Percentiles rank a stretch among this genome's conserved stretches.
These are phyloP conservation scores for Achaetomium macrosporum DNA, from an alignment of 2,329 filamentous ascomycete genomes.

Conservation along the genomic window DNA sequence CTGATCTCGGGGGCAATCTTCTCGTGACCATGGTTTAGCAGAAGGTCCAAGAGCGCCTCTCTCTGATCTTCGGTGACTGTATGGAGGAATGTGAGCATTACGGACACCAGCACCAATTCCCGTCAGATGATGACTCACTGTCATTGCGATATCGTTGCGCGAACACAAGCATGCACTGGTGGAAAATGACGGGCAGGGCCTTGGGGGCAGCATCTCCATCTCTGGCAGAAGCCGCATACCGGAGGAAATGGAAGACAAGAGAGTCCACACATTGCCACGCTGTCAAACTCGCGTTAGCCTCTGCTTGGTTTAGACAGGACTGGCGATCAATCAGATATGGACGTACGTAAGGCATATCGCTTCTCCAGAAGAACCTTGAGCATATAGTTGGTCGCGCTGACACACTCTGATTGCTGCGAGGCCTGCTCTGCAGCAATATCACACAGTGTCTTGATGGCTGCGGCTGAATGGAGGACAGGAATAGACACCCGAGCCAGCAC, in stretches of 20 bases:
- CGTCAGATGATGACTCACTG: constrained; percentile 32
- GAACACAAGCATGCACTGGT: constrained; percentile 87
- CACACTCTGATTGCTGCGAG: constrained; percentile 73
- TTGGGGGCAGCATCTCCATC: constrained; percentile 44
- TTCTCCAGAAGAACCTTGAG: constrained; percentile 92
- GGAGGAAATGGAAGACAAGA: constrained; percentile 92
- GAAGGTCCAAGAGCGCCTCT: constrained; percentile 81
- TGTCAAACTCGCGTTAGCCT: constrained; percentile 11
- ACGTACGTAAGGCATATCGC: constrained; percentile 74
- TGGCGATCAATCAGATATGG: neutral
- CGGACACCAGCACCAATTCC: neutral
- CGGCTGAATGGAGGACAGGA: constrained; percentile 86
- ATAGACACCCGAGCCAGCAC: constrained; percentile 81
- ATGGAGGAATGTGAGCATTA: constrained; percentile 12
- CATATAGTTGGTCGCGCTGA: constrained; percentile 90
- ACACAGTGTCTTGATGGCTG: constrained; percentile 83
- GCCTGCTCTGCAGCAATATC: constrained; percentile 92
- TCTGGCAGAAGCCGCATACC: constrained; percentile 58
- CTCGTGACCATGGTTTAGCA: constrained; percentile 78
- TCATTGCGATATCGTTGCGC: constrained; percentile 93
- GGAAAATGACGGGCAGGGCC: constrained; percentile 89
- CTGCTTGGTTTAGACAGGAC: neutral
- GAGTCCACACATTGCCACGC: constrained; percentile 76
- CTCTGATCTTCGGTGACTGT: constrained; percentile 77
- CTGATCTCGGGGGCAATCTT: constrained; percentile 88